A percentile compares a stretch with the other conserved stretches of the same genome.
Conservation (phyloP, 1,284 basidiomycete species). For the Ustilago lituana region DNA sequence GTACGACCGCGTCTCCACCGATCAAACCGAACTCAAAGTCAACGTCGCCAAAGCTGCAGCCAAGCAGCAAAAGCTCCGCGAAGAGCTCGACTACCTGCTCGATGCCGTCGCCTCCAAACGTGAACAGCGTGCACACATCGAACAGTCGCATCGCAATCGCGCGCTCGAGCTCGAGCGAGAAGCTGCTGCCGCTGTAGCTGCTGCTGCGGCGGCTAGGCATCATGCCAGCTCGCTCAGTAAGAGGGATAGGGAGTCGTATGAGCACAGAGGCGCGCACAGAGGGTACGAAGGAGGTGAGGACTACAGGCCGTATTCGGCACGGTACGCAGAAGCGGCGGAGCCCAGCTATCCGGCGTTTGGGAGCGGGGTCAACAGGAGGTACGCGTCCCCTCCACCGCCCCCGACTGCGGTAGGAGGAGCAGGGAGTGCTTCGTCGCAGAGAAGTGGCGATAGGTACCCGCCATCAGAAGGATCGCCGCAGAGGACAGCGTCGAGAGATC, state of each 20-base stretch:
- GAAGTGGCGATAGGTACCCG: slow-evolving; percentile 21
- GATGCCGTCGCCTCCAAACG: slow-evolving; percentile 38
- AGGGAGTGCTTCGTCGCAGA: slow-evolving; percentile 1
- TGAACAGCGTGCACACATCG: slow-evolving; percentile 23
- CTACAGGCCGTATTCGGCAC: slow-evolving; percentile 19
- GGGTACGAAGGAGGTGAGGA: slow-evolving; percentile 15
- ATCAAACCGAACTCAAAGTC: slow-evolving; percentile 39
- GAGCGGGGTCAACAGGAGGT: slow-evolving; percentile 10
- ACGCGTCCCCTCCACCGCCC: slow-evolving; percentile 16
- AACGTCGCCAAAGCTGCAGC: slow-evolving; percentile 29
- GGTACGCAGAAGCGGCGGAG: slow-evolving; percentile 31
- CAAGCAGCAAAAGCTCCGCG: slow-evolving; percentile 47
- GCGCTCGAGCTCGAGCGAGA: slow-evolving; percentile 37
- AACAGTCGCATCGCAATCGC: slow-evolving; percentile 27
- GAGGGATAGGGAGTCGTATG: slow-evolving; percentile 21
- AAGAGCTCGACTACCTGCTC: slow-evolving; percentile 48
- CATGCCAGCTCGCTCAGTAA: slow-evolving; percentile 13
- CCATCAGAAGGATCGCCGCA: slow-evolving; percentile 15
- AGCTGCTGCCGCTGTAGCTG: slow-evolving; percentile 32
- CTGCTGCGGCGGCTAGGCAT: slow-evolving; percentile 29
- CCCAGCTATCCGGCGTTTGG: slow-evolving; percentile 23
- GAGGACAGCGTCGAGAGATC: slow-evolving; percentile 3
- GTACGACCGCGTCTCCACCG: slow-evolving; percentile 47
- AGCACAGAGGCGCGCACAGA: slow-evolving; percentile 1
- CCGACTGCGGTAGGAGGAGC: neutral